Evolutionary conservation across 257 asterid species (phyloP).

Genomic region (Solanum lycopersicoides): DNA sequence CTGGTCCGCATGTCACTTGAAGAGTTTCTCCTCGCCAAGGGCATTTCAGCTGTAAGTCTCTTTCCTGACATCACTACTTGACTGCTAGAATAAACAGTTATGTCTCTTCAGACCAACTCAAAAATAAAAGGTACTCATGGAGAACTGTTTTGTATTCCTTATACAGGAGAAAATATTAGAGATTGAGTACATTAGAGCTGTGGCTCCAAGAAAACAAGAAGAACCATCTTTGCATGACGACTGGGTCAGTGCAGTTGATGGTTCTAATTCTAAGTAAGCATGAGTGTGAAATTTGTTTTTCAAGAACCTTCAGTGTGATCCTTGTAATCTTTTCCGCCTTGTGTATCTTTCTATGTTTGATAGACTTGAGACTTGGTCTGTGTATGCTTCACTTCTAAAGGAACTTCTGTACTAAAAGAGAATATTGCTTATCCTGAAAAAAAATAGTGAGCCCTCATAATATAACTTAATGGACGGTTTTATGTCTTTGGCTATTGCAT

Average conservation of each 20-base stretch:
- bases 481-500: neutral
- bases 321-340: neutral
- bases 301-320: neutral
- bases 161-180: slow-evolving; percentile 80
- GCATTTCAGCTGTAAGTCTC: slow-evolving; percentile 71
- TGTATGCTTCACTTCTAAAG: neutral
- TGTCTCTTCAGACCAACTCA: neutral
- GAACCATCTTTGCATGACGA: slow-evolving; percentile 79
- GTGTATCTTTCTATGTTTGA: neutral
- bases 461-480: neutral
- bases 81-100: neutral
- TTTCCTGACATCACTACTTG: neutral
- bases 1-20: slow-evolving; percentile 82
- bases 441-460: neutral
- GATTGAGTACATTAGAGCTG: slow-evolving; percentile 82
- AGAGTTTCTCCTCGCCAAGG: slow-evolving; percentile 87
- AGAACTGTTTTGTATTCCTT: neutral
- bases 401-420: neutral
- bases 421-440: neutral
- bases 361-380: neutral
- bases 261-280: slow-evolving; percentile 65
- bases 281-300: neutral
- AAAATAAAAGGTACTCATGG: neutral
- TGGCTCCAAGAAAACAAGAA: slow-evolving; percentile 74
- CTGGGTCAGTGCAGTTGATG: slow-evolving; percentile 98